Conservation (phyloP, 345 rosid species). For the Salix arbutifolia region DNA sequence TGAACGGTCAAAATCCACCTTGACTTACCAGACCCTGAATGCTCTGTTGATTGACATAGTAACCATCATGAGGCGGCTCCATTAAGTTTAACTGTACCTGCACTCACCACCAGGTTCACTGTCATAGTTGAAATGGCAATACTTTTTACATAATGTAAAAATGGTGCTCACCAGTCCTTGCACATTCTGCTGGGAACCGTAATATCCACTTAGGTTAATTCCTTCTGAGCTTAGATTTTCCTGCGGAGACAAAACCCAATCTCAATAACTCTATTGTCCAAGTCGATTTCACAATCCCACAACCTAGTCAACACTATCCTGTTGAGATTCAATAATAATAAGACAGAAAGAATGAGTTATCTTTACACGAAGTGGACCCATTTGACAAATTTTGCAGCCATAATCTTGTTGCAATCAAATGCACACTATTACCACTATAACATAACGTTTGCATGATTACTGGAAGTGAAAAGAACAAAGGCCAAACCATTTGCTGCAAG, state of each 20-base stretch:
- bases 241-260: slow-evolving; percentile 22
- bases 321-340: background rate
- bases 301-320: no score
- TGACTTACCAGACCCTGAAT: slow-evolving; percentile 50
- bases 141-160: background rate
- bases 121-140: background rate
- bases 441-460: background rate
- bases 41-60: slow-evolving; percentile 50
- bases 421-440: background rate
- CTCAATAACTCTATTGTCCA: background rate
- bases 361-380: no score
- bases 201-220: slow-evolving; percentile 44
- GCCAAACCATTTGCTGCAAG: slow-evolving; percentile 51
- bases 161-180: slow-evolving; percentile 53
- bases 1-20: background rate
- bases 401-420: background rate
- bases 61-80: slow-evolving; percentile 70
- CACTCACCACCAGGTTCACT: slow-evolving; percentile 16
- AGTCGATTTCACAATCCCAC: background rate
- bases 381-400: background rate
- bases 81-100: slow-evolving; percentile 53
- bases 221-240: slow-evolving; percentile 49
- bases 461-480: slow-evolving; percentile 21
- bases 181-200: slow-evolving; percentile 45
- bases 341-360: no score